Conservation (phyloP, 805 yeast genomes). For the Candida andamanensis region DNA sequence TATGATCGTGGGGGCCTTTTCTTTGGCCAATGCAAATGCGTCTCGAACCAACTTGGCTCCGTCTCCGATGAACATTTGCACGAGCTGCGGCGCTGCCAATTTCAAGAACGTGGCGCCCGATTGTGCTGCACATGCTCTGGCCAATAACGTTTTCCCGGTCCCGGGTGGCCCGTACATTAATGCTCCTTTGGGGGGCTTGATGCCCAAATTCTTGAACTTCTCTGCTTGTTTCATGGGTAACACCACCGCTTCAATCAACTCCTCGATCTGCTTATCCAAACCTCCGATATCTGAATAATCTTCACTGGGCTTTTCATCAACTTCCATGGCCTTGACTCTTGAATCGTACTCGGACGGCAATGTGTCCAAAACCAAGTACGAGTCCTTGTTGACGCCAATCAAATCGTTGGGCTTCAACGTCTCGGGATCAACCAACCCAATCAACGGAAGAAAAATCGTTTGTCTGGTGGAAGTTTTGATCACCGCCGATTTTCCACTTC, state of each 20-base stretch:
- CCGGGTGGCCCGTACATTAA: constrained; percentile 48
- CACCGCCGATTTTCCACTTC: constrained; percentile 96
- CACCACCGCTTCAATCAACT: constrained; percentile 95
- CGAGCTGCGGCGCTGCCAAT: constrained; percentile 43
- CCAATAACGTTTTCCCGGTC: constrained; percentile 42
- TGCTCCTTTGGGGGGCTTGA: constrained; percentile 56
- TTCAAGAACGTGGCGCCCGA: constrained; percentile 43
- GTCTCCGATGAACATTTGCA: constrained; percentile 45
- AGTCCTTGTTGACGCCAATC: constrained; percentile 96
- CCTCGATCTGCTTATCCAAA: constrained; percentile 95
- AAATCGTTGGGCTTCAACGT: constrained; percentile 94
- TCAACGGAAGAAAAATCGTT: constrained; percentile 91
- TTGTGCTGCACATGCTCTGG: constrained; percentile 46
- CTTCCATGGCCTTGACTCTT: constrained; percentile 98
- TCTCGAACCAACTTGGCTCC: constrained; percentile 44
- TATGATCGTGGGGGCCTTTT: constrained; percentile 43
- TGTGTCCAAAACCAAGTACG: constrained; percentile 87
- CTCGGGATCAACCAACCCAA: constrained; percentile 90
- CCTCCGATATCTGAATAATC: constrained; percentile 98
- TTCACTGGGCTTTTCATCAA: constrained; percentile 97
- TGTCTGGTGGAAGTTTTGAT: constrained; percentile 97
- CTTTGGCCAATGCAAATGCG: constrained; percentile 44
- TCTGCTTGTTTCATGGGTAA: constrained; percentile 98
- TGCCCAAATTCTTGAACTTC: constrained; percentile 88
- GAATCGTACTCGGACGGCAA: constrained; percentile 97